Conservation (phyloP, 306 rosid genomes). For the Citrullus mucosospermus region DNA sequence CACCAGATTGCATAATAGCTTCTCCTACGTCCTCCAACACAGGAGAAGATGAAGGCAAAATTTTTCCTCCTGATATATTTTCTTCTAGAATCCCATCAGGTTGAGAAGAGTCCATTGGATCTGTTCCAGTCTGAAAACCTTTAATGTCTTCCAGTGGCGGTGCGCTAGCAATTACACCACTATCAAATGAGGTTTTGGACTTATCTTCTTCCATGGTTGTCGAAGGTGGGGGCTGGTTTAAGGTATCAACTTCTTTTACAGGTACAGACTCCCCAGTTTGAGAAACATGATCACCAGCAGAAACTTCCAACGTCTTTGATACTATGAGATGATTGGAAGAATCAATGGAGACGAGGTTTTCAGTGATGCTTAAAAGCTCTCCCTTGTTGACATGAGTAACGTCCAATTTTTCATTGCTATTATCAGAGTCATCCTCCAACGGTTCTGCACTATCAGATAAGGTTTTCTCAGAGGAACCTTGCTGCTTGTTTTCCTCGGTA, state of each 20-base stretch:
- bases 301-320: constrained; percentile 10
- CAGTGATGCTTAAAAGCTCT: background rate
- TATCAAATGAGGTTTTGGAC: background rate
- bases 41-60: background rate
- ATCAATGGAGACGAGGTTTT: background rate
- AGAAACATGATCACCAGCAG: constrained; percentile 11
- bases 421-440: constrained; percentile 9
- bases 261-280: constrained; percentile 5
- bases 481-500: constrained; percentile 9
- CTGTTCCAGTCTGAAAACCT: background rate
- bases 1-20: background rate
- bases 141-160: background rate
- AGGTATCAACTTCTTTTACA: background rate
- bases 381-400: constrained; percentile 1
- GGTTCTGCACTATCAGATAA: constrained; percentile 1
- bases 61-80: background rate
- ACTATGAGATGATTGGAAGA: background rate
- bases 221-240: constrained; percentile 10
- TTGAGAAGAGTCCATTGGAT: background rate
- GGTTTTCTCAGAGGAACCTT: constrained; percentile 3
- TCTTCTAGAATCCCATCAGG: background rate
- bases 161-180: background rate
- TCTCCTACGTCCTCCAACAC: background rate
- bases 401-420: background rate
- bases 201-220: background rate